Evolutionary conservation across 768 basidiomycete species (phyloP), one percentile per base, ranked within the genome.

Genomic region (Leucosporidium creatinivorum): DNA sequence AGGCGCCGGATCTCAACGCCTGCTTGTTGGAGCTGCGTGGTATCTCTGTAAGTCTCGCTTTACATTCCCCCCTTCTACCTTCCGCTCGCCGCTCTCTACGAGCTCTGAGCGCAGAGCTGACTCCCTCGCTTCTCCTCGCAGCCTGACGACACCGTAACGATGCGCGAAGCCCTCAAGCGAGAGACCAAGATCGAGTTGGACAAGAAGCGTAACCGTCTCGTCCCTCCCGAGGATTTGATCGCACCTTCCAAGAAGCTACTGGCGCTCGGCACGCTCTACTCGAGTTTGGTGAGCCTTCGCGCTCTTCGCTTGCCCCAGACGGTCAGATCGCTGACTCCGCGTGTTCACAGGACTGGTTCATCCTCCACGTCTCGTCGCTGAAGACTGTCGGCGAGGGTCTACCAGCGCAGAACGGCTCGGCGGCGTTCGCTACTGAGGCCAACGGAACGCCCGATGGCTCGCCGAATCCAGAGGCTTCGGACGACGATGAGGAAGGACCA

Each of bases 111-210:
- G 57, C 57, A n/a, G 23, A 9, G 36, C 57, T 58, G 58, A 59
- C 26, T 18, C 15, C 9, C 55, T 12, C 30, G 4, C 25, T 5
- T 10, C 33, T 33, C 13, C 15, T 28, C 7, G 26, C 58, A 66
- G 54, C 9, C 63, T 21, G 44, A 51, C 23, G 63, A 72, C n/a
- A 26, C 23, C 0, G 13, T 15, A 12, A 47, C 50, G 54, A 33
- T 65, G 5, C 66, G 67, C 23, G 84, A 85, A 67, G 78, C 93
- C 1, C 86, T 85, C 72, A 81, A 82, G 49, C 88, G 89, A 76
- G 93, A 98, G 77, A 87, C 86, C 8, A 83, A 87, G 68, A 80
- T 93, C 25, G 93, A 94, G 76, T 78, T 87, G 64, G 83, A 84
- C 62, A 80, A 89, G 49, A 80, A 91, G 18, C 82, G 82, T 15